A percentile compares a stretch with the other conserved stretches of the same genome.
Evolutionary conservation across 768 basidiomycete genomes (phyloP).

Genomic region (Trametes villosa): DNA sequence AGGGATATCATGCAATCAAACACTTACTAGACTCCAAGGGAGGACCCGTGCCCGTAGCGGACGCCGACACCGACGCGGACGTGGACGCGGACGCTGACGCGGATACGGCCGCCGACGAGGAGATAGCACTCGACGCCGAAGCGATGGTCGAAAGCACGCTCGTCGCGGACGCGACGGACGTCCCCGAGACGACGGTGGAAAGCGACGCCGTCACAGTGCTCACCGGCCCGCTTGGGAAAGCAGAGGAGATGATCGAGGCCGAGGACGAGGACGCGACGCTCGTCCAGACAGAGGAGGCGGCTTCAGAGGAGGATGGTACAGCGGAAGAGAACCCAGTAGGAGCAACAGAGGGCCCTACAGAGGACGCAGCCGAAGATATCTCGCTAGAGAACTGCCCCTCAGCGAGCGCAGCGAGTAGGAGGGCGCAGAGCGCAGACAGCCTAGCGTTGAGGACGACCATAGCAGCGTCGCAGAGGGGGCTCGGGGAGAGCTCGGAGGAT

Average conservation of each 20-base stretch:
- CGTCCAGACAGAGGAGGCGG: not conserved
- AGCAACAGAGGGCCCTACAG: no score
- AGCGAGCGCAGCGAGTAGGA: slow-evolving; percentile 19
- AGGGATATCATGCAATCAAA: not conserved
- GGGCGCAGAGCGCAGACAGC: slow-evolving; percentile 23
- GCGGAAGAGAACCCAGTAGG: not conserved
- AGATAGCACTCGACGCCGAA: not conserved
- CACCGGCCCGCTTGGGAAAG: no score
- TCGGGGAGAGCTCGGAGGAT: slow-evolving; percentile 12
- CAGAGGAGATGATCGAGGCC: no score
- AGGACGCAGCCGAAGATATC: not conserved
- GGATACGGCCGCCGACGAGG: slow-evolving; percentile 5
- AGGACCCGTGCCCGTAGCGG: slow-evolving; percentile 18
- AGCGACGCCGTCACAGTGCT: no score
- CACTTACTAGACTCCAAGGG: slow-evolving; percentile 34
- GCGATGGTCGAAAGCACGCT: slow-evolving; percentile 4
- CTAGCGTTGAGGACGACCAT: slow-evolving; percentile 21
- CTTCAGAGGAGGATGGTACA: not conserved
- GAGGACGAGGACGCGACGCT: not conserved
- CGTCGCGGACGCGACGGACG: not conserved
- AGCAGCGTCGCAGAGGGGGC: slow-evolving; percentile 13
- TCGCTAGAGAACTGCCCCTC: not conserved
- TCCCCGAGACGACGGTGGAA: not conserved
- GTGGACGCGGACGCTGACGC: slow-evolving; percentile 4
- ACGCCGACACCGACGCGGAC: slow-evolving; percentile 4